These are phyloP conservation scores for Starmerella apis DNA, from an alignment of 805 yeast species.

Conservation along the genomic window DNA sequence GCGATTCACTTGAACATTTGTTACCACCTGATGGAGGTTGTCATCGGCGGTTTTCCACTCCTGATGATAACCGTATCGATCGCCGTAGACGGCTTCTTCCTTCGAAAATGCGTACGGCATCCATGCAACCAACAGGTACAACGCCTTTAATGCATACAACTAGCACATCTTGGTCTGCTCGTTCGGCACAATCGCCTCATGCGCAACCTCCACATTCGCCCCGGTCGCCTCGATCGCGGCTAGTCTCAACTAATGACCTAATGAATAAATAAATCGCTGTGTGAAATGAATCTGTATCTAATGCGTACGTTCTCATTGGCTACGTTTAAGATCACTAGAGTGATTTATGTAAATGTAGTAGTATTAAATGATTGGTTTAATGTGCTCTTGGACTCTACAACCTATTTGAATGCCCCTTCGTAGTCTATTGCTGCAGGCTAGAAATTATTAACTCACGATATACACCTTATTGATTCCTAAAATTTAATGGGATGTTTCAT, in stretches of 20 bases:
- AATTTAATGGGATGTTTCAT: too few species aligned
- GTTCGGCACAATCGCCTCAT: neutral
- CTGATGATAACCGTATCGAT: slow-evolving; percentile 6
- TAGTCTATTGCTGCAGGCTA: too few species aligned
- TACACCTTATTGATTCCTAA: too few species aligned
- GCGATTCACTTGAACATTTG: neutral
- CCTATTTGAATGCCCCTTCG: too few species aligned
- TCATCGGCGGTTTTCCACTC: slow-evolving; percentile 17
- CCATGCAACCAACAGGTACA: slow-evolving; percentile 18
- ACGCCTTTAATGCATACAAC: neutral
- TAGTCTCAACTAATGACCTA: slow-evolving; percentile 17
- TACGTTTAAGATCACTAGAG: too few species aligned
- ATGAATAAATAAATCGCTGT: slow-evolving; percentile 11
- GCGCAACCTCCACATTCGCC: neutral
- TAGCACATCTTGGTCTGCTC: too few species aligned
- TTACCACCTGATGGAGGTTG: neutral
- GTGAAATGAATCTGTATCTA: too few species aligned
- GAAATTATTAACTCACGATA: too few species aligned
- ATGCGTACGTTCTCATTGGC: too few species aligned
- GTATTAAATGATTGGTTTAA: too few species aligned
- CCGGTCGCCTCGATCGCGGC: slow-evolving; percentile 9
- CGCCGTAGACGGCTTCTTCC: neutral
- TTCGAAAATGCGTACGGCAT: slow-evolving; percentile 20
- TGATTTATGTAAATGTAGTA: too few species aligned
- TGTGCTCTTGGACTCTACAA: too few species aligned